These are phyloP conservation scores for Penicillium diatomitis DNA, from an alignment of 495 filamentous ascomycete genomes.

Conservation along the genomic window DNA sequence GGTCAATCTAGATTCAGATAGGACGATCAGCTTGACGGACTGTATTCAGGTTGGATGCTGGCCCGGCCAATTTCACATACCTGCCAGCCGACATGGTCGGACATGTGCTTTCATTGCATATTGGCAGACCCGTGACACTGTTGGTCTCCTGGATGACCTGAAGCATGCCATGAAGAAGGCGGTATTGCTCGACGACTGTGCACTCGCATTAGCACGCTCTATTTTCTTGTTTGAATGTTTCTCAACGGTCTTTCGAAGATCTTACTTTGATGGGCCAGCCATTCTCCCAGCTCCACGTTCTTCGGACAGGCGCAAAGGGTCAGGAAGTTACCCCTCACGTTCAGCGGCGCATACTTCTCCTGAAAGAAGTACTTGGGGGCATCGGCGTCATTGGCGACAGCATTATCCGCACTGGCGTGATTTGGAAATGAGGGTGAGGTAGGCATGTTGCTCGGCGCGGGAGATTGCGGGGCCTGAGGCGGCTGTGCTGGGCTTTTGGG, in stretches of 20 bases:
- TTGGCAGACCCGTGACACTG: conserved; percentile 53
- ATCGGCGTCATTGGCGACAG: conserved; percentile 44
- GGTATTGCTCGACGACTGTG: conserved; percentile 82
- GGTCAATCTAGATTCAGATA: conserved; percentile 50
- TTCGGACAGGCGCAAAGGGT: conserved; percentile 83
- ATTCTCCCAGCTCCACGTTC: conserved; percentile 83
- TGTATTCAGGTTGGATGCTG: background rate
- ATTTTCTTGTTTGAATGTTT: background rate
- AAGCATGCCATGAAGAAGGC: conserved; percentile 74
- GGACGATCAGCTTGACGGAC: too few relatives aligned
- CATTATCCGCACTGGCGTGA: conserved; percentile 42
- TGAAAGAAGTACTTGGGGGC: conserved; percentile 63
- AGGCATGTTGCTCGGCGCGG: conserved; percentile 39
- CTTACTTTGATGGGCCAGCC: conserved; percentile 89
- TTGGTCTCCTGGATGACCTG: conserved; percentile 74
- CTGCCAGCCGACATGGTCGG: conserved; percentile 85
- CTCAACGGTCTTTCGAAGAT: background rate
- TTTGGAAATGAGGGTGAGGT: conserved; percentile 49
- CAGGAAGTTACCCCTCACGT: conserved; percentile 95
- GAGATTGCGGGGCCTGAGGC: conserved; percentile 35
- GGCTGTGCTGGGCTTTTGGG: conserved; percentile 35
- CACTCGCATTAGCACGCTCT: conserved; percentile 12
- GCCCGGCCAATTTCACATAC: conserved; percentile 45
- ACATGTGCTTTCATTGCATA: conserved; percentile 76
- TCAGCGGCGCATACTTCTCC: conserved; percentile 70